phyloP scores from a whole-genome alignment of 192 early-diverging fungal species.

The Mortierella hygrophila region DNA sequence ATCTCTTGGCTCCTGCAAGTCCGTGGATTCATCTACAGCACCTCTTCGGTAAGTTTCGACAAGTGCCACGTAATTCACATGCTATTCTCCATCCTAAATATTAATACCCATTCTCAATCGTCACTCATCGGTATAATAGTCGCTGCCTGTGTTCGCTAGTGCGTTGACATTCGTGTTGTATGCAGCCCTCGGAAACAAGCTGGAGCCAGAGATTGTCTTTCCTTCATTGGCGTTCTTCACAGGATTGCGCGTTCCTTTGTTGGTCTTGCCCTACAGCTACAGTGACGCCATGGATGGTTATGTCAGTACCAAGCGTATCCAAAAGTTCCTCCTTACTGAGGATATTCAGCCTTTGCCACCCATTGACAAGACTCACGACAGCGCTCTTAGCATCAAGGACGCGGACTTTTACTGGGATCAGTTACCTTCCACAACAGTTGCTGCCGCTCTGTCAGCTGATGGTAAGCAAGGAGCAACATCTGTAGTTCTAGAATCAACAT shows the following conservation, averaged over 20 bases:
- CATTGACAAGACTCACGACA: constrained; percentile 49
- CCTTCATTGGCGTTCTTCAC: constrained; percentile 64
- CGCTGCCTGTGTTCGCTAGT: constrained; percentile 58
- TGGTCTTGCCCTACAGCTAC: constrained; percentile 57
- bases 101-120: not conserved
- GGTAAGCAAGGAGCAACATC: not conserved
- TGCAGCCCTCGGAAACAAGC: constrained; percentile 52
- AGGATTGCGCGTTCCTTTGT: constrained; percentile 60
- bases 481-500: not conserved
- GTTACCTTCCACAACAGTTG: constrained; percentile 24
- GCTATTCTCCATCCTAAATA: not conserved
- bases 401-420: constrained; percentile 78
- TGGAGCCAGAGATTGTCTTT: constrained; percentile 55
- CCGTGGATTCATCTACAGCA: constrained; percentile 70
- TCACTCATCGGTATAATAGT: constrained; percentile 8
- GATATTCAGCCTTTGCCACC: constrained; percentile 66
- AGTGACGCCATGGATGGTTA: constrained; percentile 50
- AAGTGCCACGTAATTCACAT: not conserved
- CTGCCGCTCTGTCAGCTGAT: not conserved
- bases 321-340: constrained; percentile 62
- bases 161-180: constrained; percentile 58
- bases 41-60: constrained; percentile 51
- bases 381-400: constrained; percentile 68
- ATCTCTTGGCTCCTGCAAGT: constrained; percentile 84
- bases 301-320: constrained; percentile 58